These are phyloP conservation scores for Solanum sitiens DNA, from an alignment of 257 asterid genomes.

Conservation along the genomic window DNA sequence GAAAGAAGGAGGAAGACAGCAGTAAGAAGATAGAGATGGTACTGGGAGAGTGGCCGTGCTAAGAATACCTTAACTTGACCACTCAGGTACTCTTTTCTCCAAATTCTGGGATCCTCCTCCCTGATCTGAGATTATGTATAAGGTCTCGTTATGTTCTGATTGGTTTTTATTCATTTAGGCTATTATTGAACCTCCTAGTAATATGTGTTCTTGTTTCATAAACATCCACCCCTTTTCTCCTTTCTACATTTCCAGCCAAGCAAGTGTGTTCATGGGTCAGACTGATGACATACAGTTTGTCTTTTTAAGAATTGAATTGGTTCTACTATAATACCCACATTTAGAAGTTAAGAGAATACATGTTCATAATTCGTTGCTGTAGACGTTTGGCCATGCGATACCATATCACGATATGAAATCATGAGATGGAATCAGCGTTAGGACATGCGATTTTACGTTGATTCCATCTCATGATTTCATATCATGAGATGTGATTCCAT, in stretches of 20 bases:
- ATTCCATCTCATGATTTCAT: too few species aligned
- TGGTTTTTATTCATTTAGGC: not conserved
- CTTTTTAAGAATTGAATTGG: not conserved
- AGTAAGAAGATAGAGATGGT: conserved; percentile 8
- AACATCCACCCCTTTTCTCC: not conserved
- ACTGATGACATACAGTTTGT: not conserved
- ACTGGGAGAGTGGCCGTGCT: not conserved
- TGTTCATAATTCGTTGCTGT: not conserved
- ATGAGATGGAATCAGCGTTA: too few species aligned
- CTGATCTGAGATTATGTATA: not conserved
- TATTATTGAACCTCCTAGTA: not conserved
- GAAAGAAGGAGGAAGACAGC: conserved; percentile 18
- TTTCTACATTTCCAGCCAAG: not conserved
- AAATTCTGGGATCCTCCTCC: not conserved
- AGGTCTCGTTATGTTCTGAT: not conserved
- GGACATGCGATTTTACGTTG: too few species aligned
- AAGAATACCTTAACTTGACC: not conserved
- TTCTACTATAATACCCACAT: not conserved
- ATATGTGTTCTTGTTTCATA: not conserved
- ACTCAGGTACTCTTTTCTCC: not conserved
- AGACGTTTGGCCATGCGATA: too few species aligned
- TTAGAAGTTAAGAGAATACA: not conserved
- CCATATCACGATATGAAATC: too few species aligned
- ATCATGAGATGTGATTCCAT: too few species aligned
- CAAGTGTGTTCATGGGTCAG: not conserved